Percentiles rank a stretch among this genome's conserved stretches.
Conservation (phyloP, 176 grass and related monocot genomes). For the Elaeis guineensis region DNA sequence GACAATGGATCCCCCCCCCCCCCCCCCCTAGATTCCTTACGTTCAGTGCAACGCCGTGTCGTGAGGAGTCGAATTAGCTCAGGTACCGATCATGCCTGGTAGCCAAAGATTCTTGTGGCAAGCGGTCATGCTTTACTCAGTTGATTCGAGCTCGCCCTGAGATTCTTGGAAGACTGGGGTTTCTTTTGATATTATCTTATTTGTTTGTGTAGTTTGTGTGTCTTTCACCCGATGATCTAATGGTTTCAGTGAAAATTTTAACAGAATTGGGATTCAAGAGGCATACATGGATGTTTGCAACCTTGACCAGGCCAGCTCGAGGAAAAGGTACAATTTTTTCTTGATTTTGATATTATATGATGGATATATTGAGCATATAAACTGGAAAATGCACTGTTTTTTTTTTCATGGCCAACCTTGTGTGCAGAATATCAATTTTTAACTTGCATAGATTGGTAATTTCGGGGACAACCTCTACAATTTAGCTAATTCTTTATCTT, state of each 20-base stretch:
- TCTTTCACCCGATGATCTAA: constrained; percentile 11
- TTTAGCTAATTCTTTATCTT: too few species aligned
- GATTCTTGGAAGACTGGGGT: too few species aligned
- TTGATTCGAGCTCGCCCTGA: too few species aligned
- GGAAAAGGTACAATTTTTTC: constrained; percentile 28
- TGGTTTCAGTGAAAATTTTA: not conserved
- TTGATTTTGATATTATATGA: not conserved
- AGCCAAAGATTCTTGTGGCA: too few species aligned
- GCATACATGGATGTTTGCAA: constrained; percentile 17
- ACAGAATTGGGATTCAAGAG: constrained; percentile 26
- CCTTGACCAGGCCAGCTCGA: constrained; percentile 16
- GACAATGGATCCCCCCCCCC: not conserved
- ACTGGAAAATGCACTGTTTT: not conserved
- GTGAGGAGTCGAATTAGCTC: not conserved
- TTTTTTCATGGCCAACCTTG: too few species aligned
- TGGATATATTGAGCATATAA: not conserved
- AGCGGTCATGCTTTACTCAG: too few species aligned
- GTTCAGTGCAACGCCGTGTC: not conserved
- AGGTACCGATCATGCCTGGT: not conserved
- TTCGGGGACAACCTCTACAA: too few species aligned
- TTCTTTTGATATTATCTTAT: too few species aligned
- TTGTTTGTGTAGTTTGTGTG: not conserved
- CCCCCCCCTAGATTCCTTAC: not conserved
- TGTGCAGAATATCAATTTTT: too few species aligned
- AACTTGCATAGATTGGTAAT: too few species aligned